Conservation (phyloP, 176 grass and related monocot species). For the Phoenix dactylifera region DNA sequence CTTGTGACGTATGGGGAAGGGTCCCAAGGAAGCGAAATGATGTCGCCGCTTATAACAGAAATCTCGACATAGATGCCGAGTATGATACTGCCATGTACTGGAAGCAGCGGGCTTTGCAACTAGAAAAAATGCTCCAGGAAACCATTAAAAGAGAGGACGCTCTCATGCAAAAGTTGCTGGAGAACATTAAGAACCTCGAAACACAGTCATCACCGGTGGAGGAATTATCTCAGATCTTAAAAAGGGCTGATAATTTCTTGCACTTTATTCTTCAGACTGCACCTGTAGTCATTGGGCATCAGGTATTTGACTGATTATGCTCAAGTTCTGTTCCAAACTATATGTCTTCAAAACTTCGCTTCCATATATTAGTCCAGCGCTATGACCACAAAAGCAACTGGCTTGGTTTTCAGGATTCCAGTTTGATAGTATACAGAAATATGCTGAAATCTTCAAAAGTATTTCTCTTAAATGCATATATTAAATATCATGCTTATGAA, state of each 20-base stretch:
- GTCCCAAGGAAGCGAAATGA: slow-evolving; percentile 31
- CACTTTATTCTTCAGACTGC: slow-evolving; percentile 91
- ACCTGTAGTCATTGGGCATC: slow-evolving; percentile 90
- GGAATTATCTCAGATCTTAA: slow-evolving; percentile 69
- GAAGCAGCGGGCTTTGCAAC: slow-evolving; percentile 43
- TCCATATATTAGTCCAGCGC: no score
- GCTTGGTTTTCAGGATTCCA: no score
- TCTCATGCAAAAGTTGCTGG: slow-evolving; percentile 46
- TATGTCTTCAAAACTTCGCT: no score
- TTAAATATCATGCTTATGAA: no score
- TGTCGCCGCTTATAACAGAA: slow-evolving; percentile 30
- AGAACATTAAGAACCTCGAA: slow-evolving; percentile 55
- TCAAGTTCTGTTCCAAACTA: no score
- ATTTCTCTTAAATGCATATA: no score
- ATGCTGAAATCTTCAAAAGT: no score
- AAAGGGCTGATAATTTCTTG: slow-evolving; percentile 91
- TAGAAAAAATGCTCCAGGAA: slow-evolving; percentile 52
- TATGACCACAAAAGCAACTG: no score
- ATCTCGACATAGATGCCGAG: slow-evolving; percentile 61
- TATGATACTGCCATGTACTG: slow-evolving; percentile 45
- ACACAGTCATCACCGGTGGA: slow-evolving; percentile 52
- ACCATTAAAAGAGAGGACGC: slow-evolving; percentile 65
- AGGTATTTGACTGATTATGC: slow-evolving; percentile 29
- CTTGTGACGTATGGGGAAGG: slow-evolving; percentile 59
- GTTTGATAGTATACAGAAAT: no score